These are phyloP conservation scores for Rhamnella rubrinervis DNA, from an alignment of 331 rosid genomes.

Conservation along the genomic window DNA sequence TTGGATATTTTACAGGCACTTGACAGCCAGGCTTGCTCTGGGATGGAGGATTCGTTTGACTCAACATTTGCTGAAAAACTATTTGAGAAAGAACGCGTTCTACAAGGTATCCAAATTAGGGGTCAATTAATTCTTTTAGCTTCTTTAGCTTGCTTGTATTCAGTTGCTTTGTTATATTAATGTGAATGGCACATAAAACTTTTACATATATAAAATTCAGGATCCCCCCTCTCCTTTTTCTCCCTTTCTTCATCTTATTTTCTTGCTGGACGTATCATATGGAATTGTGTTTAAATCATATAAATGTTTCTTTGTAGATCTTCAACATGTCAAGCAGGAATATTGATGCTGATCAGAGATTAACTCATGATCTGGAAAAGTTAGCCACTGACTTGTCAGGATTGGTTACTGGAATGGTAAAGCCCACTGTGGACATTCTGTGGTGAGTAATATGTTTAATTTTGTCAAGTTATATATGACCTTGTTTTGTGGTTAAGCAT, in stretches of 20 bases:
- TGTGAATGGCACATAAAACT: neutral
- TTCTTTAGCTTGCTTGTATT: neutral
- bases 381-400: slow-evolving; percentile 85
- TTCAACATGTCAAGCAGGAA: slow-evolving; percentile 83
- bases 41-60: slow-evolving; percentile 99
- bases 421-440: slow-evolving; percentile 91
- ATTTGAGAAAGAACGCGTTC: slow-evolving; percentile 86
- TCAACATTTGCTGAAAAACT: slow-evolving; percentile 76
- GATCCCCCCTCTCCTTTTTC: slow-evolving; percentile 6
- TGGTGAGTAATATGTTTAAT: slow-evolving; percentile 59
- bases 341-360: slow-evolving; percentile 93
- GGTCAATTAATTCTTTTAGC: slow-evolving; percentile 15
- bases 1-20: slow-evolving; percentile 54
- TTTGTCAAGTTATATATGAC: neutral
- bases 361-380: slow-evolving; percentile 94
- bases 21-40: slow-evolving; percentile 86
- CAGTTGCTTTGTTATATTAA: neutral
- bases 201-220: neutral
- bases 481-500: slow-evolving; percentile 21
- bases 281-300: slow-evolving; percentile 21
- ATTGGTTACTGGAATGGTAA: slow-evolving; percentile 93
- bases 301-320: slow-evolving; percentile 58
- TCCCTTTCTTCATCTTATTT: slow-evolving; percentile 14
- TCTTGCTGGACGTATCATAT: slow-evolving; percentile 6
- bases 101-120: slow-evolving; percentile 68